Evolutionary conservation across 805 yeast species (phyloP), one percentile per base, ranked within the genome.

Genomic region (Torulaspora franciscae): DNA sequence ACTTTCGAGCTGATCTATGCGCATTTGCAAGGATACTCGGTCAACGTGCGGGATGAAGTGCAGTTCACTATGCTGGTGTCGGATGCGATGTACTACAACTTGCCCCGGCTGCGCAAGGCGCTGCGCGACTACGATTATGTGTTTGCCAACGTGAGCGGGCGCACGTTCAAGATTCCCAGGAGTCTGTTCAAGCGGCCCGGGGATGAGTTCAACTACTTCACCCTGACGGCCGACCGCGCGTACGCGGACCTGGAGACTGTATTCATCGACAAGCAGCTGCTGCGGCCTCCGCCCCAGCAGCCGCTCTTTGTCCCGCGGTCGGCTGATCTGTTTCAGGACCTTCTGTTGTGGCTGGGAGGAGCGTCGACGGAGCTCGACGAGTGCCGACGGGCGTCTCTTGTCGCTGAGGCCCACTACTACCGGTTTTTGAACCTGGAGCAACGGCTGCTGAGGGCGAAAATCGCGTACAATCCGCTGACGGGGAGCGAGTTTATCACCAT

Each of bases 1-100:
- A 76, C 85, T 0, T 89, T 89, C 61, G 76, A 78, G 44, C 69
- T 72, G 49, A 84, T 89, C 14, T 77, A 77, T 54, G 59, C 69
- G 47, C 96, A 90, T 67, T 66, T 89, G 30, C 95, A 85, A 62
- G 96, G 97, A 0, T 89, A 90, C 57, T 73, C 77, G 49, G 67
- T 88, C 19, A 70, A 73, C 22, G 71, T 87, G n/a, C 66, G 69
- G 3, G 69, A 75, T 50, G 91, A 80, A 37, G 74, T 70, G 32
- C 81, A 80, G 42, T 85, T 73, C 57, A 74, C 81, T 13, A 76
- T 80, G 53, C 54, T 87, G 11, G 77, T 77, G 61, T 67, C 79
- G 3, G 97, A 89, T 62, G 80, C 93, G 0, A 68, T 72, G 54
- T 89, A 86, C 61, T 89, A 80, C 65, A 76, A 77, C 40, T 68